Percentiles rank a stretch among this genome's conserved stretches.
Conservation (phyloP, 1,139 yeast species). For the Komagataea norvegica region DNA sequence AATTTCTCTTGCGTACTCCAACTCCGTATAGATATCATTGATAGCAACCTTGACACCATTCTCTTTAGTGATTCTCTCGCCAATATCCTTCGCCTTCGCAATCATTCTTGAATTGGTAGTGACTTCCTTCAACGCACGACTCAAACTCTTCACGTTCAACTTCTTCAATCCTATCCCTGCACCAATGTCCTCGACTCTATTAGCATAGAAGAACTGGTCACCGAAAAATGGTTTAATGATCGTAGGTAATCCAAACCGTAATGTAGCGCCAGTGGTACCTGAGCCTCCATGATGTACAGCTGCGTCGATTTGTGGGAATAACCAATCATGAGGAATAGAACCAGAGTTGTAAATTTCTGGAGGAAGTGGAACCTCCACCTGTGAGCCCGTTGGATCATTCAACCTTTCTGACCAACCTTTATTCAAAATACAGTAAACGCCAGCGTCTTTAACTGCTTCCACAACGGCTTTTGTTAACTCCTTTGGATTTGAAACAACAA, state of each 20-base stretch:
- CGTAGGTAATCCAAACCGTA: conserved; percentile 84
- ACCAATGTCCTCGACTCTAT: conserved; percentile 82
- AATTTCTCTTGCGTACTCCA: conserved; percentile 67
- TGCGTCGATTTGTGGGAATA: conserved; percentile 82
- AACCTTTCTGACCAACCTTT: conserved; percentile 94
- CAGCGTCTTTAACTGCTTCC: conserved; percentile 73
- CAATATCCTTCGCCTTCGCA: conserved; percentile 58
- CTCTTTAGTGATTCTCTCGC: conserved; percentile 60
- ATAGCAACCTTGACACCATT: conserved; percentile 79
- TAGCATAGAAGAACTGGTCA: conserved; percentile 89
- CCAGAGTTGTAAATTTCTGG: conserved; percentile 65
- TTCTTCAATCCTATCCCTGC: conserved; percentile 74
- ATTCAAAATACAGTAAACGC: conserved; percentile 78
- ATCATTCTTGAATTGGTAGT: conserved; percentile 64
- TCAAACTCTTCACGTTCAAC: conserved; percentile 56
- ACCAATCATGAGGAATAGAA: conserved; percentile 88
- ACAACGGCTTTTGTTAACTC: conserved; percentile 74
- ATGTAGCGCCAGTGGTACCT: conserved; percentile 92
- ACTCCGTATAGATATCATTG: conserved; percentile 66
- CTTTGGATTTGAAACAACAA: conserved; percentile 79
- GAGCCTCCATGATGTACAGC: conserved; percentile 98
- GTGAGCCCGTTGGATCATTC: conserved; percentile 30
- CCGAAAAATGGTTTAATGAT: conserved; percentile 94
- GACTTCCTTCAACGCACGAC: conserved; percentile 64
- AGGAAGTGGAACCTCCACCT: conserved; percentile 59